These are phyloP conservation scores for Garcia nutans DNA, from an alignment of 345 rosid species.

Conservation along the genomic window DNA sequence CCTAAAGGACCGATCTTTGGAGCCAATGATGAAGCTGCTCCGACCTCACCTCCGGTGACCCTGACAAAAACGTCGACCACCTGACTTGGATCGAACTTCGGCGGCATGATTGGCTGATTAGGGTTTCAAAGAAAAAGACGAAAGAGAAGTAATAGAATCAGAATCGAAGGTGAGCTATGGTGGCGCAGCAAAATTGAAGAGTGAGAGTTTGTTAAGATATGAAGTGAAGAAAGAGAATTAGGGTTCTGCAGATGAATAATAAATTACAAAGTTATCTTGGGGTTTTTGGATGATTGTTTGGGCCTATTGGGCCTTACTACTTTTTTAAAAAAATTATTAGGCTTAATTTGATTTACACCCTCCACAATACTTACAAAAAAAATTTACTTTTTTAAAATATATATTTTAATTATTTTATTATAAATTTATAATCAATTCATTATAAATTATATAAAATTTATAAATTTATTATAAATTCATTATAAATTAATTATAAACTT, in stretches of 20 bases:
- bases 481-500: too few species aligned
- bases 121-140: not conserved
- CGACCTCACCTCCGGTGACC: conserved; percentile 26
- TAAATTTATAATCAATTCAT: too few species aligned
- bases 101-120: conserved; percentile 15
- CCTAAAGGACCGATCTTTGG: conserved; percentile 21
- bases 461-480: too few species aligned
- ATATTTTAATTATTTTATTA: too few species aligned
- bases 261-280: conserved; percentile 1
- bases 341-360: not conserved
- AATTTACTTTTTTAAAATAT: too few species aligned
- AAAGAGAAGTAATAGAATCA: too few species aligned
- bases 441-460: too few species aligned
- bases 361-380: too few species aligned
- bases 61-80: conserved; percentile 24
- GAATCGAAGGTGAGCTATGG: not conserved
- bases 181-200: not conserved
- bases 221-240: not conserved
- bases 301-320: not conserved
- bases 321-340: not conserved
- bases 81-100: conserved; percentile 21
- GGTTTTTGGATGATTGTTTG: conserved; percentile 1
- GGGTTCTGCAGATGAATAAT: not conserved
- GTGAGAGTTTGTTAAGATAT: not conserved
- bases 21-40: conserved; percentile 20